Evolutionary conservation across 768 basidiomycete species (phyloP), one percentile per base, ranked within the genome.

Genomic region (Russula vinacea): DNA sequence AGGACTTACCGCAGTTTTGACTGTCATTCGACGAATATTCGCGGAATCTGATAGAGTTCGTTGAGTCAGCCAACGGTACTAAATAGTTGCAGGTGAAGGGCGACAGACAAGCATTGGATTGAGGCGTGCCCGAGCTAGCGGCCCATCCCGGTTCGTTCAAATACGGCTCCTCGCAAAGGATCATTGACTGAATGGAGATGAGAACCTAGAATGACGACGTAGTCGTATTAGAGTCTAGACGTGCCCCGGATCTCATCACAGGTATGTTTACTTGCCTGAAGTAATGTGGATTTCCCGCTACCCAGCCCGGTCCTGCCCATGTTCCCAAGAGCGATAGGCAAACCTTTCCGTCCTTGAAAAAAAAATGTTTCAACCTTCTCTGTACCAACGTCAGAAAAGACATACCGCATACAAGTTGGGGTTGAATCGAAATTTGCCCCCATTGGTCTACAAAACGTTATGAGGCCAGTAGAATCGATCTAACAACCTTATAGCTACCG

Each of bases 181-280:
- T 96, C 91, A 98, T 93, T 17, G 92, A 93, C 77, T 97, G 95
- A 37, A 98, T 95, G 17, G 94, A 95, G 44, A 97, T 90, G 47
- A 98, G 80, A 42, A 95, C 86, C 82, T 84, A 56, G 45, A 50
- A n/a, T 56, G 24, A 68, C 19, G 58, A 64, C 8, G 59, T 51
- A 22, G 59, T 55, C 22, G 47, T 33, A 59, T 39, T 45, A 24
- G 16, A 16, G 32, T 26, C 37, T 49, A 22, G 40, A 17, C 22
- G 29, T 17, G 24, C 33, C 19, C 50, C 9, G 33, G 24, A 53
- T 29, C 13, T 50, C 29, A 47, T 32, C 24, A 37, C 33, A n/a
- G 51, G 29, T 22, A 35, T 37, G 24, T 51, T 26, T 37, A 71
- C 79, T 49, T 54, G 85, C 91, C 78, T 96, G 94, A 5, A 96